Percentiles rank a stretch among this genome's conserved stretches.
Conservation (phyloP, 495 filamentous ascomycete genomes). For the Tuber melanosporum region DNA sequence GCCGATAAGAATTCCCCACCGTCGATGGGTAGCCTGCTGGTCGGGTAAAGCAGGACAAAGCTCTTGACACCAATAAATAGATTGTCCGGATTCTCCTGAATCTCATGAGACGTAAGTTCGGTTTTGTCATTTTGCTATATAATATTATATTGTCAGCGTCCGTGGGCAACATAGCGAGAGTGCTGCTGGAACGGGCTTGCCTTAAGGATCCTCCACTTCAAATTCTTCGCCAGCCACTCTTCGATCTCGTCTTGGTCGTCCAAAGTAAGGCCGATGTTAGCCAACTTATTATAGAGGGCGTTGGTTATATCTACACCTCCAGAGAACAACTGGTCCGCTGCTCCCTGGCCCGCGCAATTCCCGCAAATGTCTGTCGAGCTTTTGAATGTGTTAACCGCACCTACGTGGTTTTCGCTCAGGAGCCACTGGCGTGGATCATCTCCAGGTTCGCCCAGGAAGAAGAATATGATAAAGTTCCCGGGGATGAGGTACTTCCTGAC, state of each 20-base stretch:
- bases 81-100: background rate
- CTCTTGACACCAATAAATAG: background rate
- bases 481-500: conserved; percentile 14
- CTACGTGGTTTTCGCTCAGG: conserved; percentile 6
- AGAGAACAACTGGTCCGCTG: conserved; percentile 3
- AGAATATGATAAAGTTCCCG: conserved; percentile 16
- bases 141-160: background rate
- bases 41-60: background rate
- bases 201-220: conserved; percentile 13
- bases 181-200: background rate
- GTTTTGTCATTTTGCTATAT: background rate
- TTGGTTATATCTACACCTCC: conserved; percentile 17
- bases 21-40: background rate
- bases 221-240: background rate
- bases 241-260: background rate
- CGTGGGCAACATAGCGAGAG: background rate
- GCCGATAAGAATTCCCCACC: background rate
- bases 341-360: conserved; percentile 13
- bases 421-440: conserved; percentile 8
- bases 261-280: background rate
- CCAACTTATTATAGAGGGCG: background rate
- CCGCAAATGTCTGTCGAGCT: conserved; percentile 7
- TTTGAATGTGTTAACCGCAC: conserved; percentile 13
- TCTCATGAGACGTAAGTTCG: background rate
- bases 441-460: conserved; percentile 13